These are phyloP conservation scores for Rhizopogon rudus DNA, from an alignment of 768 basidiomycete species.

Conservation along the genomic window DNA sequence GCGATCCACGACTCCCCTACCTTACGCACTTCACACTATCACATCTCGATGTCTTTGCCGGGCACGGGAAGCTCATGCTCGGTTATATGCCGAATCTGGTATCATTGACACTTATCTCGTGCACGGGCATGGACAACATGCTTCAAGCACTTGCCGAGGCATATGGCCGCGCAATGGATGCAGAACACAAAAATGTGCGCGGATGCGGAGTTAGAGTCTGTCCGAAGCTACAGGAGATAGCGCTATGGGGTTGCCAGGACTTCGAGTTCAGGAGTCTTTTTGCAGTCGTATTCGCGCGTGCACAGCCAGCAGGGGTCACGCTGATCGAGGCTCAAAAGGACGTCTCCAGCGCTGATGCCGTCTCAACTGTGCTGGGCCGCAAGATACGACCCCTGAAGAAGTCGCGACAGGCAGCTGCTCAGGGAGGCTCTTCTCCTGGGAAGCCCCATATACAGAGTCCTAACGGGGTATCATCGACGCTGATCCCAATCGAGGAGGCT, in stretches of 20 bases:
- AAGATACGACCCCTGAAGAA: slow-evolving; percentile 35
- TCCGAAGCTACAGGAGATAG: slow-evolving; percentile 44
- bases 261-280: slow-evolving; percentile 33
- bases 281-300: slow-evolving; percentile 32
- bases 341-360: slow-evolving; percentile 4
- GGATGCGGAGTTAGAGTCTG: slow-evolving; percentile 41
- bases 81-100: slow-evolving; percentile 48
- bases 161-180: slow-evolving; percentile 17
- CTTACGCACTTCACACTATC: slow-evolving; percentile 49
- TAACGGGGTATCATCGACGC: slow-evolving; percentile 22
- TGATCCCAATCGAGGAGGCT: slow-evolving; percentile 34
- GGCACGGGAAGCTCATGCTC: slow-evolving; percentile 37
- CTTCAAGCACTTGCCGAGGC: slow-evolving; percentile 37
- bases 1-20: slow-evolving; percentile 48
- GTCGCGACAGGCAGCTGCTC: slow-evolving; percentile 10
- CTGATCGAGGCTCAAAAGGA: slow-evolving; percentile 1
- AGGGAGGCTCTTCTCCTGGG: background rate
- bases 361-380: slow-evolving; percentile 20
- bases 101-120: slow-evolving; percentile 43
- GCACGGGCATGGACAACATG: slow-evolving; percentile 36
- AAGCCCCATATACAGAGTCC: slow-evolving; percentile 5
- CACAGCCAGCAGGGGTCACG: background rate
- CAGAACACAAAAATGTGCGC: background rate
- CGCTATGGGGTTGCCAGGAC: slow-evolving; percentile 47
- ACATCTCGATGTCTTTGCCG: slow-evolving; percentile 36